phyloP scores from a whole-genome alignment of 768 basidiomycete genomes.

The Mycena albidolilacea region DNA sequence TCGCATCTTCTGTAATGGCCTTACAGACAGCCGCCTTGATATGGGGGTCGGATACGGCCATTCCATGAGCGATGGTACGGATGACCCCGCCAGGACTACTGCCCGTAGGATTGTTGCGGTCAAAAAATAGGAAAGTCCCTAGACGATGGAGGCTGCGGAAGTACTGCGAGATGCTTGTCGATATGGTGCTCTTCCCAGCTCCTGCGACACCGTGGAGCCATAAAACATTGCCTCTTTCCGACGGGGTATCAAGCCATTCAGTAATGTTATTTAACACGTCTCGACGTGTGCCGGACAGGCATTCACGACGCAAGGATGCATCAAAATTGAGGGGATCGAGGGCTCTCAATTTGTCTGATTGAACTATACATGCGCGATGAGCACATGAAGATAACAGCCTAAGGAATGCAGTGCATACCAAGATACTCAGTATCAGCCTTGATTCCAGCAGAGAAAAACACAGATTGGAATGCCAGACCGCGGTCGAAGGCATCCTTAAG shows the following conservation, averaged over 20 bases:
- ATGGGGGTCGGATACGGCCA: neutral
- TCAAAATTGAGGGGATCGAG: neutral
- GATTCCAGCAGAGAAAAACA: neutral
- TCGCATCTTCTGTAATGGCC: neutral
- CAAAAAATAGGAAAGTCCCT: neutral
- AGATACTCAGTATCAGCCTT: neutral
- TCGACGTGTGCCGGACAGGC: neutral
- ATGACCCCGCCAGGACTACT: neutral
- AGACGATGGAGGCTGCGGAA: neutral
- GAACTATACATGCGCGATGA: neutral
- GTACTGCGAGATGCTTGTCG: neutral
- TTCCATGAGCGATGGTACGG: neutral
- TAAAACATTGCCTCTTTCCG: neutral
- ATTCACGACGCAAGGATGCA: neutral
- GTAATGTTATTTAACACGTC: neutral
- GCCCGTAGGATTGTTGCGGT: neutral
- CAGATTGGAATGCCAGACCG: neutral
- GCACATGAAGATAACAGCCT: neutral
- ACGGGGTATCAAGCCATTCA: neutral
- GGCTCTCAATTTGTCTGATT: neutral
- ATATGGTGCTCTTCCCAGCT: neutral
- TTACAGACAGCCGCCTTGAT: neutral
- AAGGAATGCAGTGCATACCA: neutral
- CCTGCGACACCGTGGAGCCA: neutral
- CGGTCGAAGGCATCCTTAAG: constrained; percentile 10